Evolutionary conservation across 306 rosid species (phyloP).

Genomic region (Acacia melanoxylon): DNA sequence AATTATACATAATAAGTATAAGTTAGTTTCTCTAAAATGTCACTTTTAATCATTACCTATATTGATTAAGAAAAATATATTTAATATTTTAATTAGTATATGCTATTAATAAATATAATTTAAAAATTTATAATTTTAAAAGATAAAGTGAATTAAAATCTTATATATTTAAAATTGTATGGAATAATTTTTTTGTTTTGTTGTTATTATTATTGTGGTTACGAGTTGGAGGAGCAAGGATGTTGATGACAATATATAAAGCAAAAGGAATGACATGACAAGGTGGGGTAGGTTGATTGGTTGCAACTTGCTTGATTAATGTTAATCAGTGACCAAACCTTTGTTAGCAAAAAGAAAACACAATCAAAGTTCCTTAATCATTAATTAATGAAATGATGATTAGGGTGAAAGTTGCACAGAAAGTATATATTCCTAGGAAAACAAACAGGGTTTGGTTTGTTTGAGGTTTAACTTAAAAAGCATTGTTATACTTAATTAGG

Average conservation of each 20-base stretch:
- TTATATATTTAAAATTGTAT: too few relatives aligned
- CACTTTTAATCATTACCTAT: too few relatives aligned
- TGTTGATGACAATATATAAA: not conserved
- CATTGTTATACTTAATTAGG: not conserved
- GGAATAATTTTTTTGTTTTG: not conserved
- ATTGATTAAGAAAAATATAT: too few relatives aligned
- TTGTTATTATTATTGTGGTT: not conserved
- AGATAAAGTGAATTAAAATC: too few relatives aligned
- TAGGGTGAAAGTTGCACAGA: not conserved
- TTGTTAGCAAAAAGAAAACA: not conserved
- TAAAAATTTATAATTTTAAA: too few relatives aligned
- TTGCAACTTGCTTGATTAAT: not conserved
- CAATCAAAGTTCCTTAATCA: conserved; percentile 5
- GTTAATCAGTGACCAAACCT: not conserved
- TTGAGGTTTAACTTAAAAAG: not conserved
- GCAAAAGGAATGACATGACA: not conserved
- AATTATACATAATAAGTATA: too few relatives aligned
- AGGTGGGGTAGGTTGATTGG: not conserved
- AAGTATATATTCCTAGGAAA: not conserved
- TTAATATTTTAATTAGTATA: too few relatives aligned
- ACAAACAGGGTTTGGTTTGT: not conserved
- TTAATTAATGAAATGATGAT: not conserved
- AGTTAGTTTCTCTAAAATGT: too few relatives aligned
- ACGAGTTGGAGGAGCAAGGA: not conserved
- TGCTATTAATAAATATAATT: too few relatives aligned